These are phyloP conservation scores for Crithidia sp. DNA, from an alignment of 208 protist genomes.

Conservation along the genomic window DNA sequence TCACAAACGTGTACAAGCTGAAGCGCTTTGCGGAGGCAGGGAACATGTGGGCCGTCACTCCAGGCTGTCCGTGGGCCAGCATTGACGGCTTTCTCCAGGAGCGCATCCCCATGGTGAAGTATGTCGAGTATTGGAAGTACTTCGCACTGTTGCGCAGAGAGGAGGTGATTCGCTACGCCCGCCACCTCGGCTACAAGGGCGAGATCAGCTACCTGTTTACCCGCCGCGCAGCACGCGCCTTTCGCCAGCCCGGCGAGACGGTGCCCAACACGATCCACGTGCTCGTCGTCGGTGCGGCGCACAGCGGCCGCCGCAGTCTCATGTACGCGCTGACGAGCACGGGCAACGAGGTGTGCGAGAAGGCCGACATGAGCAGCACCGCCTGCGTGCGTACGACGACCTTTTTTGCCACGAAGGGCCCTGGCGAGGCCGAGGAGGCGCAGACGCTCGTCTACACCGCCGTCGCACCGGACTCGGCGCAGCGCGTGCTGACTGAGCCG, in stretches of 20 bases:
- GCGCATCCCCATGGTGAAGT: slow-evolving; percentile 65
- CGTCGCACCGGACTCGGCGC: slow-evolving; percentile 39
- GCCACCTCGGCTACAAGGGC: slow-evolving; percentile 88
- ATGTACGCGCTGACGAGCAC: slow-evolving; percentile 49
- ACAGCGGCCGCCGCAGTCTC: slow-evolving; percentile 62
- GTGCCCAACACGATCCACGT: slow-evolving; percentile 83
- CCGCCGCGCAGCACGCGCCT: slow-evolving; percentile 49
- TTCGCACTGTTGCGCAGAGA: slow-evolving; percentile 73
- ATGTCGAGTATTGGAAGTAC: slow-evolving; percentile 91
- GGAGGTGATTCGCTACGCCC: slow-evolving; percentile 81
- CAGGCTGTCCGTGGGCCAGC: slow-evolving; percentile 81
- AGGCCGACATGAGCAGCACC: not conserved
- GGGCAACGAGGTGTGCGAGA: slow-evolving; percentile 11
- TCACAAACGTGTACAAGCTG: slow-evolving; percentile 79
- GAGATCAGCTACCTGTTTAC: slow-evolving; percentile 77
- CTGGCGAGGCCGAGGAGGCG: slow-evolving; percentile 39
- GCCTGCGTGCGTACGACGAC: slow-evolving; percentile 61
- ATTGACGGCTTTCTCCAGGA: slow-evolving; percentile 57
- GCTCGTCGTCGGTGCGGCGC: slow-evolving; percentile 57
- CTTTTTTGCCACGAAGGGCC: slow-evolving; percentile 50
- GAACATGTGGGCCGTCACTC: slow-evolving; percentile 83
- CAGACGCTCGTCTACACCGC: slow-evolving; percentile 73
- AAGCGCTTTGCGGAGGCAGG: slow-evolving; percentile 45
- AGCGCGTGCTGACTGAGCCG: slow-evolving; percentile 52
- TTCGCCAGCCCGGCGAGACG: slow-evolving; percentile 42